Evolutionary conservation across 148 eudicot genomes (phyloP), one percentile per base, ranked within the genome.

Genomic region (Dianthus caryophyllus): DNA sequence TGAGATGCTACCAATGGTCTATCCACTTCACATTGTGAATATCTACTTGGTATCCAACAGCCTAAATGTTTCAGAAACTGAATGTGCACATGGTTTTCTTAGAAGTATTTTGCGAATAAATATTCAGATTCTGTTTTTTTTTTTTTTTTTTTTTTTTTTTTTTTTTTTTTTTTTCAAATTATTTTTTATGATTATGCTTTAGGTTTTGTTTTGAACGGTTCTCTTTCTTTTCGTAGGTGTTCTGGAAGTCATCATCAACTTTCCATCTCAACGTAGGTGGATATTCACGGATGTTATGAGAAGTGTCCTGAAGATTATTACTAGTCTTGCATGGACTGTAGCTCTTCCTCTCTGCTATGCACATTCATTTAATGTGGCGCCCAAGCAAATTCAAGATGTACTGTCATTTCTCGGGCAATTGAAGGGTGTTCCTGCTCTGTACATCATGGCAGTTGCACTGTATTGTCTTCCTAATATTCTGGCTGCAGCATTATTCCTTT

Each of bases 381-480:
- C 83, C 66, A 74, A 67, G 18, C 57, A 72, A 36, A 67, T 94
- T 58, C 78, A 75, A 69, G 70, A 82, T 75, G 55, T 77, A n/a
- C 72, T 88, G 36, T 71, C 88, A 6, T 77, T 71, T 75, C 84
- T 88, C 21, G 74, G 86, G 76, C 68, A 80, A 50, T 25, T 88
- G 73, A 80, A 78, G 77, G 90, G 89, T 44, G 79, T 90, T 67
- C 96, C 96, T 71, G 75, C 90, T 70, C 59, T 94, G 63, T 94
- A 90, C 71, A 70, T 88, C 60, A 69, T 86, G 81, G 86, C 85
- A 26, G 87, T 94, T 64, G 87, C 62, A 59, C 31, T 90, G 64
- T 94, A 94, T 77, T 73, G 81, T 73, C 81, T 90, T 13, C 97
- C 99, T 27, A 94, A 94, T 77, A 61, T 86, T 68, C 78, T 94